A percentile compares a stretch with the other conserved stretches of the same genome.
Conservation (phyloP, 1,284 basidiomycete genomes). For the Cyathus olla region DNA sequence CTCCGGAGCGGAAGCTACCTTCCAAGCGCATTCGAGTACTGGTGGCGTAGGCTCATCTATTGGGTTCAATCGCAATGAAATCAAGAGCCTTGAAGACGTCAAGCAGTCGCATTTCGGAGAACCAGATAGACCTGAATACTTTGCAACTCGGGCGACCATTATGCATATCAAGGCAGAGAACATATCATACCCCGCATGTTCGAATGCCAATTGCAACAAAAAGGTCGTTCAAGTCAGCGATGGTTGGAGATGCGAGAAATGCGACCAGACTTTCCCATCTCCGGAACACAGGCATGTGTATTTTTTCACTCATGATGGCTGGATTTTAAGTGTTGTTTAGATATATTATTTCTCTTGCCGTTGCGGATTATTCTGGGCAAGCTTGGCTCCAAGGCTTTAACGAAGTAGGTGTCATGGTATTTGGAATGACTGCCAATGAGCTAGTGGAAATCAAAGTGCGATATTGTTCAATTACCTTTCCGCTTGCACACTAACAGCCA, state of each 20-base stretch:
- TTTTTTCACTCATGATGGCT: neutral
- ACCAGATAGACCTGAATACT: slow-evolving; percentile 86
- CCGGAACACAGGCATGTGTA: slow-evolving; percentile 85
- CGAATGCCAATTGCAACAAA: slow-evolving; percentile 87
- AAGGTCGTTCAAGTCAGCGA: slow-evolving; percentile 84
- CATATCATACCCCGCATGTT: slow-evolving; percentile 93
- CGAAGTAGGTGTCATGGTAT: slow-evolving; percentile 85
- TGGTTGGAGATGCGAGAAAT: slow-evolving; percentile 96
- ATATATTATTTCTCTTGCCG: slow-evolving; percentile 91
- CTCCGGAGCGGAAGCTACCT: slow-evolving; percentile 69
- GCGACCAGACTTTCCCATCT: slow-evolving; percentile 77
- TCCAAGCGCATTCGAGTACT: slow-evolving; percentile 76
- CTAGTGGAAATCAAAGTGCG: slow-evolving; percentile 78
- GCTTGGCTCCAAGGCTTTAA: slow-evolving; percentile 98
- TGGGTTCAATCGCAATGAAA: slow-evolving; percentile 75
- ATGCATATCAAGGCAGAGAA: slow-evolving; percentile 92
- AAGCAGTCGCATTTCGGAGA: slow-evolving; percentile 85
- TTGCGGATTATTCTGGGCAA: slow-evolving; percentile 90
- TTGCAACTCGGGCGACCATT: slow-evolving; percentile 87
- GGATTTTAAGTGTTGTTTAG: slow-evolving; percentile 49
- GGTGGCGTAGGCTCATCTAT: slow-evolving; percentile 52
- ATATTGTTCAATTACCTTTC: neutral
- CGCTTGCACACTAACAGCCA: neutral
- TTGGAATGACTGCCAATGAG: slow-evolving; percentile 88
- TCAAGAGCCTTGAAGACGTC: slow-evolving; percentile 85